Conservation (phyloP, 495 filamentous ascomycete species). For the Xylaria grammica region DNA sequence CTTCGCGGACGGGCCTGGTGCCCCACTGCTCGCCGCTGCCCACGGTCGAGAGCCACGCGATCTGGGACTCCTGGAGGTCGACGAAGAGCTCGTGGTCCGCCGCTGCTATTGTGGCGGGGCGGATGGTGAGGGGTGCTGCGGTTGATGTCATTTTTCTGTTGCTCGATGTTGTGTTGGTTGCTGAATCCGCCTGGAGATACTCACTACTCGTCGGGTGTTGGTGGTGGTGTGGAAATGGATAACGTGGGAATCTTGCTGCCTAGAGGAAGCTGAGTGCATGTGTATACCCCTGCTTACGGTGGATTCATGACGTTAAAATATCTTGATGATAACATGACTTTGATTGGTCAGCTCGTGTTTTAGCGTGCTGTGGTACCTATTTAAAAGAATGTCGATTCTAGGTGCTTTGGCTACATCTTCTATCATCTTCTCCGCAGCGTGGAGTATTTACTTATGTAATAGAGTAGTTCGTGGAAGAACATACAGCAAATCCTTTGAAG, state of each 20-base stretch:
- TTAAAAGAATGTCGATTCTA: no score
- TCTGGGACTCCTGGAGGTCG: not conserved
- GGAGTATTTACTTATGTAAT: no score
- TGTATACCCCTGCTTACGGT: not conserved
- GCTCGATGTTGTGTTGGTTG: not conserved
- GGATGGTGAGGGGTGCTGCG: not conserved
- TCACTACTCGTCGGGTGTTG: not conserved
- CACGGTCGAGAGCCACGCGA: not conserved
- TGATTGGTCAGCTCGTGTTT: no score
- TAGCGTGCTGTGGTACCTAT: no score
- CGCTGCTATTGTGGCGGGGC: not conserved
- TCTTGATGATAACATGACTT: no score
- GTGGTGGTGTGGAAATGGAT: not conserved
- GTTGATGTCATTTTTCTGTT: slow-evolving; percentile 3
- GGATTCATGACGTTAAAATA: slow-evolving; percentile 1
- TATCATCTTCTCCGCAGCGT: no score
- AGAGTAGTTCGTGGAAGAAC: no score
- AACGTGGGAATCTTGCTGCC: not conserved
- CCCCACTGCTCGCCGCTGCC: not conserved
- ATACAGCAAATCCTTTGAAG: no score
- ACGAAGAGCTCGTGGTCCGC: not conserved
- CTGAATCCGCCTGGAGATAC: not conserved
- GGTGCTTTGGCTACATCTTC: no score
- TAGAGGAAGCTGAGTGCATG: not conserved
- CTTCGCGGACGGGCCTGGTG: not conserved